Base-by-base conservation (phyloP, 1,139 yeast species). In the Eremothecium sinecaudum region DNA sequence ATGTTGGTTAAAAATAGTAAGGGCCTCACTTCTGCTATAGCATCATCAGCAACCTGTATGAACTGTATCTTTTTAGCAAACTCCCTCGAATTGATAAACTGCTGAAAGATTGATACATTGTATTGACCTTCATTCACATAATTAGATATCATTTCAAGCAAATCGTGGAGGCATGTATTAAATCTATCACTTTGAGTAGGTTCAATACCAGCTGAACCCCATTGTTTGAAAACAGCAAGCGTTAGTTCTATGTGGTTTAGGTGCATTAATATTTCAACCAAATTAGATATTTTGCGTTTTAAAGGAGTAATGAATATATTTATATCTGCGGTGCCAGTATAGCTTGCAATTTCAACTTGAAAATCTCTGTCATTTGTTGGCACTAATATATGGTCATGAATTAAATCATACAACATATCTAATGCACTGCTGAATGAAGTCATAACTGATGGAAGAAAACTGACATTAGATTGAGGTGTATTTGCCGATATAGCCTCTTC, bases 341-440 rank as follows among this genome's bases (percentile, higher is more conserved):
- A 12, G n/a, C n/a, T 14, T n/a, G 14, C 30, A 5, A 16, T 10
- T 5, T 27, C 30, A n/a, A 17, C 21, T 9, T 18, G 13, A 9
- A 11, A 19, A 18, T 17, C n/a, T 27, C 21, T n/a, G 11, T 27
- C 19, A 18, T 27, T 27, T n/a, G 4, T 16, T 16, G 30, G 30
- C 5, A 27, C 21, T 11, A 27, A n/a, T n/a, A 27, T 16, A 27
- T 14, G 10, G 7, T 27, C 30, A 14, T 27, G 30, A n/a, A 27
- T 21, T 4, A 27, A 7, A 6, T 27, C 30, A 15, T 17, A 27
- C 21, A 27, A 14, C 30, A 17, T 27, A 16, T 27, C 30, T 7
- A 27, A 15, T 12, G 30, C 30, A 27, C 30, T 15, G 21, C 30
- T 27, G 14, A 27, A 27, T n/a, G 30, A 27, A 16, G 30, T 27